Base-by-base conservation (phyloP, 805 yeast species). In the Cyberlindnera euphorbiiphila region DNA sequence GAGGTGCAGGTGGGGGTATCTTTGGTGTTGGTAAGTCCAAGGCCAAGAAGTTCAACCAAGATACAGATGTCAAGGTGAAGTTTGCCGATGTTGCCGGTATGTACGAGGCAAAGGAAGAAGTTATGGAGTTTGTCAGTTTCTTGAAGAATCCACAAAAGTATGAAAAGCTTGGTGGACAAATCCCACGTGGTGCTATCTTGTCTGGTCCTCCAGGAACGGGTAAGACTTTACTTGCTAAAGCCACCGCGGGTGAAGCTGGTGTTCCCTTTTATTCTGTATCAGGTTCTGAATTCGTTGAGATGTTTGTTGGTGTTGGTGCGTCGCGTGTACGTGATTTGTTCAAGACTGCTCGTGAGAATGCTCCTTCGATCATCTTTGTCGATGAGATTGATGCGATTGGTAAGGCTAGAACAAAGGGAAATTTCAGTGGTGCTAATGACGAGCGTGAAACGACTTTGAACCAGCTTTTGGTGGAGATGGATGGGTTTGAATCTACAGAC, bases 361-460 rank as follows among this genome's bases (percentile, higher is more conserved):
- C 98, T 1, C 99, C 99, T 12, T 73, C 95, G 24, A 93, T 93
- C 54, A 78, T 93, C n/a, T 94, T 93, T 53, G 89, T 93, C 34
- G 99, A 93, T 69, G 99, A 93, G 66, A 93, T 93, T 46, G 99
- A 93, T 69, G 99, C 99, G n/a, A 94, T 93, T 56, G 99, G 99
- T 54, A 87, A 88, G 55, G 87, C 88, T 30, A 76, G 89, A 51
- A 75, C 81, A n/a, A 79, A 80, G 61, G 88, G 89, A 21, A 76
- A 78, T 45, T 45, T 63, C 39, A 68, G 74, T 36, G 93, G 96
- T 38, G 86, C 94, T 18, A 87, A 91, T 56, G 99, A 93, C 61
- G 99, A 93, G 65, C 82, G 96, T 59, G 99, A 93, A 62, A 85
- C 94, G 16, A 93, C 99, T 0, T 72, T 93, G 53, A 93, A 93